Evolutionary conservation across 352 stramenopile genomes (phyloP), one percentile per base, ranked within the genome.

Genomic region (Phytophthora syringae): DNA sequence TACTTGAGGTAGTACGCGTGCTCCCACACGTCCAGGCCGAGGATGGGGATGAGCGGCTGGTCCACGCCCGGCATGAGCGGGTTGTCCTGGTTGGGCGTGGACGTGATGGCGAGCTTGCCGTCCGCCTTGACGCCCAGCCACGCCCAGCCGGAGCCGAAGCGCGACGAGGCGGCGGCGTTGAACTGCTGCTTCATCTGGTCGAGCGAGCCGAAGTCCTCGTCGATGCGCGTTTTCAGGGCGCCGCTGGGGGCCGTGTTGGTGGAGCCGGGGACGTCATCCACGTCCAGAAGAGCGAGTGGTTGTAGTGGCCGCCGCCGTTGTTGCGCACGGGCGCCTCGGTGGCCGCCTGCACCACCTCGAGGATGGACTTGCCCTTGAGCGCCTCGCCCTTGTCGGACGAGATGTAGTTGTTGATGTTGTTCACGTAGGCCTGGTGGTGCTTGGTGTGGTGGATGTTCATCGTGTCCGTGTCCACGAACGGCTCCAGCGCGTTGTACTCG

Each of bases 1-100:
- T 99, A 98, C 82, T 99, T 97, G 60, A 98, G 84, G 87, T 98
- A 98, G 78, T 98, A 98, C 10, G 93, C 90, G 76, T 98, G 93
- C 76, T 99, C 95, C 97, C 97, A 99, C 40, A 99, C 93, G 76
- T 99, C 94, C 24, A 97, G 74, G 18, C 91, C 94, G 34, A 99
- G 81, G 64, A 99, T 98, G 36, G 95, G 95, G 75, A 97, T 92
- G 70, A 96, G 81, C 12, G 84, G 77, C 59, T 83, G 60, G 65
- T 92, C 82, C 45, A 90, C 79, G 57, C 78, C 68, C 52, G 86
- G 86, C 86, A 94, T 94, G n/a, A 94, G 67, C 55, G 86, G 86
- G 76, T 94, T 94, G 80, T 94, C 86, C 87, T 99, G 97, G 87
- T 99, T 99, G 44, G 94, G 84, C 32, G 96, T 99, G 47, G 90